These are phyloP conservation scores for Phytophthora lateralis DNA, from an alignment of 352 stramenopile species.

Conservation along the genomic window DNA sequence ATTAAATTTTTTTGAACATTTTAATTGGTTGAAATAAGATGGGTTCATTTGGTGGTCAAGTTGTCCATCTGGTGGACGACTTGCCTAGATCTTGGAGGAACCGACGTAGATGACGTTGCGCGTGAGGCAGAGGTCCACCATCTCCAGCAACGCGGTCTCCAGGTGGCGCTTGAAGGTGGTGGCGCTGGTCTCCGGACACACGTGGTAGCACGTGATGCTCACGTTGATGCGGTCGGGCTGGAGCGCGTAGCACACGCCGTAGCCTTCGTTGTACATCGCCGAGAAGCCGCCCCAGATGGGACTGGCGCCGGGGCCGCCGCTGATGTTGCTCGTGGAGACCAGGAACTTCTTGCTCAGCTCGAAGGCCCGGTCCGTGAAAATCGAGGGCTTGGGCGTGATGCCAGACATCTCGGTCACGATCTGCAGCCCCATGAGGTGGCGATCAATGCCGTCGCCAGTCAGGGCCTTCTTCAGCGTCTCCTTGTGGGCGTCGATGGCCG, in stretches of 20 bases:
- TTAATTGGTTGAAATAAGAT: conserved; percentile 40
- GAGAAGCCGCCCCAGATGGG: conserved; percentile 98
- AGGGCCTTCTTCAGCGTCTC: conserved; percentile 89
- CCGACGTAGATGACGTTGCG: conserved; percentile 92
- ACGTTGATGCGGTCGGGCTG: conserved; percentile 95
- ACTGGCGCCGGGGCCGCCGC: conserved; percentile 88
- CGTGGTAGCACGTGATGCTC: conserved; percentile 93
- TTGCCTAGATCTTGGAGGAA: conserved; percentile 80
- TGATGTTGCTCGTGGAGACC: conserved; percentile 96
- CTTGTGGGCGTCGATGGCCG: conserved; percentile 92
- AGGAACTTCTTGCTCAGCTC: conserved; percentile 94
- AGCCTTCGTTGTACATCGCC: conserved; percentile 94
- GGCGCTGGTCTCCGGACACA: conserved; percentile 77
- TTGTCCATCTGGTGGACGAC: background rate
- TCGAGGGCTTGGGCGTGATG: conserved; percentile 82
- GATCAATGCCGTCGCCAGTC: conserved; percentile 92
- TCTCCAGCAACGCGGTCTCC: conserved; percentile 95
- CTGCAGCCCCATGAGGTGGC: conserved; percentile 96
- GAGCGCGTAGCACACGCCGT: conserved; percentile 96
- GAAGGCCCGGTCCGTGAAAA: conserved; percentile 95
- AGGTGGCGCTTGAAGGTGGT: conserved; percentile 90
- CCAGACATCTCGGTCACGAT: conserved; percentile 94
- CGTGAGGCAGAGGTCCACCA: conserved; percentile 92
- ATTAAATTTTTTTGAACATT: conserved; percentile 19
- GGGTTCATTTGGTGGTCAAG: conserved; percentile 5